Evolutionary conservation across 257 asterid genomes (phyloP).

Genomic region (Nicotiana obtusifolia): DNA sequence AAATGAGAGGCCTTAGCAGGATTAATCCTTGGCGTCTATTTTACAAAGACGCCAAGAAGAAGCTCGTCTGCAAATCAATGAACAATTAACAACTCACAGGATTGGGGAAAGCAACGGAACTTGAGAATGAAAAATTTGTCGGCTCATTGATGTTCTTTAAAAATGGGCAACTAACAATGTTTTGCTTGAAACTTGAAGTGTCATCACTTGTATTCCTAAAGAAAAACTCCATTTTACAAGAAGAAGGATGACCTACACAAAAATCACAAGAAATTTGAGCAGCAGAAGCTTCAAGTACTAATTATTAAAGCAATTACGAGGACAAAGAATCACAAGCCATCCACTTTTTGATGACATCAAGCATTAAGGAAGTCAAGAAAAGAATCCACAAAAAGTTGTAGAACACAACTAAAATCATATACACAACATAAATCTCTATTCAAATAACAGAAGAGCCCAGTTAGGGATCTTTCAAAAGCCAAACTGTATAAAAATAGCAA

Average conservation of each 20-base stretch:
- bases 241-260: conserved; percentile 40
- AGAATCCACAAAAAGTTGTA: not conserved
- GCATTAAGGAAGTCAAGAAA: not conserved
- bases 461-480: not conserved
- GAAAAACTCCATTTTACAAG: conserved; percentile 56
- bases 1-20: not conserved
- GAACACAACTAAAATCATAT: not conserved
- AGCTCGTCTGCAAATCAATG: not conserved
- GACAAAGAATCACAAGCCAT: not conserved
- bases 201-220: conserved; percentile 47
- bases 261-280: conserved; percentile 9
- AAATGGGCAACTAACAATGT: conserved; percentile 76
- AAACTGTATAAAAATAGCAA: no score
- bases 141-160: conserved; percentile 88
- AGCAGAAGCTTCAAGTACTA: not conserved
- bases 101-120: conserved; percentile 45
- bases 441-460: not conserved
- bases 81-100: conserved; percentile 42
- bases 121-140: conserved; percentile 73
- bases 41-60: not conserved
- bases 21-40: not conserved
- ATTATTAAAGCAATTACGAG: not conserved
- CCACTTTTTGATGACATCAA: not conserved
- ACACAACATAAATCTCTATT: not conserved
- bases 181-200: conserved; percentile 47